Conservation (phyloP, 257 asterid species). For the Nicotiana sylvestris region DNA sequence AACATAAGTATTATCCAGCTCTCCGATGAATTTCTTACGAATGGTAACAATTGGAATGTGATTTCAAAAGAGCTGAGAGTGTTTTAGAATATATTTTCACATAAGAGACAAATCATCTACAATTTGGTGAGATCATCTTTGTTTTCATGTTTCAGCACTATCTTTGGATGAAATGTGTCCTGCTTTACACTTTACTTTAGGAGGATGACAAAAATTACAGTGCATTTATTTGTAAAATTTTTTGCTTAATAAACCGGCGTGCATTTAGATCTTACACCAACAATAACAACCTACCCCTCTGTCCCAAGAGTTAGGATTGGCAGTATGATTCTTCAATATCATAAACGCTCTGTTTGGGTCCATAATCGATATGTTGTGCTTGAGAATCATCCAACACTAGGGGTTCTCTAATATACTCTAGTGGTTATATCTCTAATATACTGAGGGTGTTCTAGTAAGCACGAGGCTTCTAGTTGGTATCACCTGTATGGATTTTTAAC, state of each 20-base stretch:
- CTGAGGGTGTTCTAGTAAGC: not conserved
- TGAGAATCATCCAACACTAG: not conserved
- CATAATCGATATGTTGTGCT: not conserved
- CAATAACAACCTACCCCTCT: not conserved
- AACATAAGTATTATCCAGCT: not conserved
- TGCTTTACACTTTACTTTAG: not conserved
- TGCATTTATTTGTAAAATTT: not conserved
- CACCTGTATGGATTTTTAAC: not conserved
- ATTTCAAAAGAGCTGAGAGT: not conserved
- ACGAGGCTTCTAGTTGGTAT: not conserved
- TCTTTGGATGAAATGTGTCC: not conserved
- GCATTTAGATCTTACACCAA: not conserved
- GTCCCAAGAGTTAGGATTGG: not conserved
- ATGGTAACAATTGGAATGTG: not conserved
- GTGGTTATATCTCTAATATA: slow-evolving; percentile 3
- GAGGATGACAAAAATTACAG: not conserved
- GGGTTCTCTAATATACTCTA: not conserved
- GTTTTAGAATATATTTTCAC: not conserved
- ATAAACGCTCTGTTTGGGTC: not conserved
- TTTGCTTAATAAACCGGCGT: not conserved
- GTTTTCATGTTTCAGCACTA: not conserved
- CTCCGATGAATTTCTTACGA: not conserved
- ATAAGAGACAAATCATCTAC: not conserved
- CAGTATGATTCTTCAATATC: not conserved
- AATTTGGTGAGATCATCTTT: not conserved